A percentile compares a stretch with the other conserved stretches of the same genome.
These are phyloP conservation scores for Xanthoparmelia taractica DNA, from an alignment of 495 filamentous ascomycete species.

Conservation along the genomic window DNA sequence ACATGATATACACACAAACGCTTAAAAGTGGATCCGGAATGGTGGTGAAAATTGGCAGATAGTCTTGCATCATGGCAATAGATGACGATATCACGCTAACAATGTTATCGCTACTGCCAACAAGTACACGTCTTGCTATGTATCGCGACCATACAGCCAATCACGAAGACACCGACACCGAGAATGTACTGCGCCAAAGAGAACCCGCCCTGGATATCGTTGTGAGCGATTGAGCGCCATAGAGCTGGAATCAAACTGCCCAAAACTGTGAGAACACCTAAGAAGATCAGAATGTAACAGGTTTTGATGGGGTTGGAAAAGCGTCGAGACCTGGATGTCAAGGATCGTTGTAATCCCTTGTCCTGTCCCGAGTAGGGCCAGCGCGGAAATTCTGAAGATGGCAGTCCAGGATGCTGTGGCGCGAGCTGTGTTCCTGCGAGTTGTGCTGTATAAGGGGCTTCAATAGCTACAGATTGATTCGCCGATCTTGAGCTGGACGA, in stretches of 20 bases:
- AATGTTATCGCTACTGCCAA: constrained; percentile 1
- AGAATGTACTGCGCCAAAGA: constrained; percentile 16
- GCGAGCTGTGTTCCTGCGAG: not conserved
- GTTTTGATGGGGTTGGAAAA: not conserved
- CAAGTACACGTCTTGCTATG: constrained; percentile 9
- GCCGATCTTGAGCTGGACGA: not conserved
- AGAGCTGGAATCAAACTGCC: constrained; percentile 14
- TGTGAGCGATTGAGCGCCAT: constrained; percentile 11
- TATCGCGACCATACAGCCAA: constrained; percentile 7
- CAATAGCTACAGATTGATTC: not conserved
- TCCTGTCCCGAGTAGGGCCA: not conserved
- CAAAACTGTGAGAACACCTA: constrained; percentile 10
- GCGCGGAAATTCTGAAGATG: not conserved
- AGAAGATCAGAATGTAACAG: constrained; percentile 12
- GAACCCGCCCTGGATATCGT: constrained; percentile 13
- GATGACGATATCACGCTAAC: no score
- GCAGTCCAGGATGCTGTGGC: not conserved
- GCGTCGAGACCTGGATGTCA: not conserved
- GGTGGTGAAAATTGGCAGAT: no score
- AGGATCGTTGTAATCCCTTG: not conserved
- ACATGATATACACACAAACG: no score
- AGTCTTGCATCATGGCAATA: no score
- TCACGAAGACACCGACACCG: constrained; percentile 10
- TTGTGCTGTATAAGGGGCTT: not conserved
- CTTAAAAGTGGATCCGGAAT: no score